Evolutionary conservation across 257 asterid genomes (phyloP).

Genomic region (Coffea eugenioides): DNA sequence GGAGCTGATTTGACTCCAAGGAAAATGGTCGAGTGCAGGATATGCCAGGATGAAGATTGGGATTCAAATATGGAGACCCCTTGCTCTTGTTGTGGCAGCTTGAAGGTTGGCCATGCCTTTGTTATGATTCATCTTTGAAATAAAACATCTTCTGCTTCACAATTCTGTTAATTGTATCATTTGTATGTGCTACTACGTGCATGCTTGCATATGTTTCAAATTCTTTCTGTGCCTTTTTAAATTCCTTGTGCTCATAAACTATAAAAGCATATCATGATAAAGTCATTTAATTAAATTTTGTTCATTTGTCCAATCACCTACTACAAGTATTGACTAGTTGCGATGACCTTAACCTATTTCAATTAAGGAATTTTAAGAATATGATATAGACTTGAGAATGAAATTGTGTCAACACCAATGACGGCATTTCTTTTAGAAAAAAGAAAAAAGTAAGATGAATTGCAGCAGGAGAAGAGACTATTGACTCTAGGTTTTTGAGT

Average conservation of each 20-base stretch:
- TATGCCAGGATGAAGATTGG: constrained; percentile 91
- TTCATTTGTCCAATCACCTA: background rate
- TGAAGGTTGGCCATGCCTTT: constrained; percentile 58
- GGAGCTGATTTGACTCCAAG: constrained; percentile 52
- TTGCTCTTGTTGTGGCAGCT: constrained; percentile 96
- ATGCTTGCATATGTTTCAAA: background rate
- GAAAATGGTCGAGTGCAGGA: constrained; percentile 86
- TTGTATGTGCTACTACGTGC: background rate
- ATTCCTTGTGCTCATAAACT: background rate
- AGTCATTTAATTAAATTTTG: background rate
- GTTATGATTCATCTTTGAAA: background rate
- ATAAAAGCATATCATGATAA: background rate
- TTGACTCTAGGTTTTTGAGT: background rate
- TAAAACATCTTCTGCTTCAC: background rate
- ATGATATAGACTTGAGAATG: background rate
- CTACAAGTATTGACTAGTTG: background rate
- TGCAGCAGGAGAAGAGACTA: background rate
- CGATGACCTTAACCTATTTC: background rate
- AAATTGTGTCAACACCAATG: background rate
- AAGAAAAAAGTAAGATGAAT: background rate
- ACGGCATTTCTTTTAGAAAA: background rate
- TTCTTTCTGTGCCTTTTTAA: background rate
- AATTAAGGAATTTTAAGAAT: background rate
- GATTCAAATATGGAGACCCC: constrained; percentile 89
- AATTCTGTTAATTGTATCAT: background rate